Percentiles rank a stretch among this genome's conserved stretches.
These are phyloP conservation scores for Liriodendron chinense DNA, from an alignment of 164 flowering plant genomes.

Conservation along the genomic window DNA sequence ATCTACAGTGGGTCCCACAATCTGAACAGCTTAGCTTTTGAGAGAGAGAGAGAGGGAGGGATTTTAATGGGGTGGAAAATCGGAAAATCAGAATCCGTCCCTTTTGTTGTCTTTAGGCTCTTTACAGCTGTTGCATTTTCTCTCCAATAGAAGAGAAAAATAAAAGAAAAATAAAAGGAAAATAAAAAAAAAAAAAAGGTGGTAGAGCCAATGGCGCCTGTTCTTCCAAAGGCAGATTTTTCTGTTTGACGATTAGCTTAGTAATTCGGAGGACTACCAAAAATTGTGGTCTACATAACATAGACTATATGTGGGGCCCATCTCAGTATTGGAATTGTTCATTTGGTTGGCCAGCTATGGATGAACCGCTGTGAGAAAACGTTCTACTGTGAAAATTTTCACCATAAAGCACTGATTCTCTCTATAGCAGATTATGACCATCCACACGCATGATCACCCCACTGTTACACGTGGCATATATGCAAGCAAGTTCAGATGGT, in stretches of 20 bases:
- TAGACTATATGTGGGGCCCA: too few relatives aligned
- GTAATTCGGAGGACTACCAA: neutral
- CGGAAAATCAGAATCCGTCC: constrained; percentile 3
- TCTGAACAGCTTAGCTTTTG: neutral
- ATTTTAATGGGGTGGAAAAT: neutral
- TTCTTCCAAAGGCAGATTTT: neutral
- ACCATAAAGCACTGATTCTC: too few relatives aligned
- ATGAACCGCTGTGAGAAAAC: too few relatives aligned
- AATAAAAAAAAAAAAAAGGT: neutral
- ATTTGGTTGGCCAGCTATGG: too few relatives aligned
- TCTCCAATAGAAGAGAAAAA: neutral
- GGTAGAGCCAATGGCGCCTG: neutral
- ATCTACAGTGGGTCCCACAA: neutral
- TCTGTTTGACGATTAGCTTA: neutral
- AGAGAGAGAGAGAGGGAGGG: neutral
- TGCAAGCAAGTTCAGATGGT: too few relatives aligned
- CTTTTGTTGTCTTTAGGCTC: constrained; percentile 5
- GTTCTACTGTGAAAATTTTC: too few relatives aligned
- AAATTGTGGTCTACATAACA: too few relatives aligned
- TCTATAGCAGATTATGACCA: too few relatives aligned
- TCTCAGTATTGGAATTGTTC: too few relatives aligned
- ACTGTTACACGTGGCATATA: too few relatives aligned
- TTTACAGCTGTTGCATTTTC: constrained; percentile 7
- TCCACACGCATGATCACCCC: too few relatives aligned
- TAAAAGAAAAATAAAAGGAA: neutral